Conservation (phyloP, 805 yeast species). For the Hanseniaspora hatyaiensis region DNA sequence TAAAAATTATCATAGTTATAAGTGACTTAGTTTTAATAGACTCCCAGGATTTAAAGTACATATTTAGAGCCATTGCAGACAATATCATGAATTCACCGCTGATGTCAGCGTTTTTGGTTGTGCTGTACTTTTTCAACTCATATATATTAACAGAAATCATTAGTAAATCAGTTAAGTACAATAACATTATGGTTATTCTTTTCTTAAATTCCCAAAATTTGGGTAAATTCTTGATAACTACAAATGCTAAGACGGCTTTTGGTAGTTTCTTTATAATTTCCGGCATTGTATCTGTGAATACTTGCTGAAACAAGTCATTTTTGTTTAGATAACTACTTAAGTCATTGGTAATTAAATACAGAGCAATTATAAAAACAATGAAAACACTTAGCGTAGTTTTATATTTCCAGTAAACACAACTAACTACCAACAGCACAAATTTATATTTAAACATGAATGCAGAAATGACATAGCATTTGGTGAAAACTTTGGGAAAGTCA, state of each 20-base stretch:
- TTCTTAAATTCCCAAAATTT: background rate
- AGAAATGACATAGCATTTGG: background rate
- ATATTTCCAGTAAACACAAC: background rate
- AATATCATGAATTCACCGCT: background rate
- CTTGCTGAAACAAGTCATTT: background rate
- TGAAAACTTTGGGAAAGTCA: background rate
- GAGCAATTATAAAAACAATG: background rate
- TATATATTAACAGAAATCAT: background rate
- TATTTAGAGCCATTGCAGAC: background rate
- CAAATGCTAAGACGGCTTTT: background rate
- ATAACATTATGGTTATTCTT: background rate
- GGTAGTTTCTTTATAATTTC: background rate
- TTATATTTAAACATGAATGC: background rate
- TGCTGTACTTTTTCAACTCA: background rate
- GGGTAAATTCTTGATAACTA: background rate
- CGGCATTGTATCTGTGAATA: background rate
- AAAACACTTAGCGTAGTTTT: background rate
- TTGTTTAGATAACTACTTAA: background rate
- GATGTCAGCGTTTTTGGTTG: background rate
- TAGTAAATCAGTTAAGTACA: background rate
- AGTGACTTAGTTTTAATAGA: background rate
- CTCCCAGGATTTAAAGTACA: background rate
- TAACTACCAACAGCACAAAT: background rate
- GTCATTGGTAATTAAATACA: background rate
- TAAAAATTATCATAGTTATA: background rate